Base-by-base conservation (phyloP, 148 eudicot species). In the Suaeda aralocaspica region DNA sequence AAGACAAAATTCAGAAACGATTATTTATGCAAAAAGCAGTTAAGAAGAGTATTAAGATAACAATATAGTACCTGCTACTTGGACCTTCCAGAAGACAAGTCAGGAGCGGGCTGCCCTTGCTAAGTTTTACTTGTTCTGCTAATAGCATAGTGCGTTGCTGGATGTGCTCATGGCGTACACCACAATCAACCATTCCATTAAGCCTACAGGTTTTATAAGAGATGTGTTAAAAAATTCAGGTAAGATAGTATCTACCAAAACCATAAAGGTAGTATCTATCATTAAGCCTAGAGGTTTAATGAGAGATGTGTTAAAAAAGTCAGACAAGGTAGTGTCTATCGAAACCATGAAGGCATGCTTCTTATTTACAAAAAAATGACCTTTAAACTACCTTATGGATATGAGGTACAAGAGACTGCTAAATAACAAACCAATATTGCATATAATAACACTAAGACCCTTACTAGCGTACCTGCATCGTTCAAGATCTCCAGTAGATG, bases 41-140 rank as follows among this genome's bases (percentile, higher is more conserved):
- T 46, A 59, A 64, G 13, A 31, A 74, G 33, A 21, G 22, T 55
- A 34, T 55, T 16, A 64, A 59, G 62, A 60, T 55, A 19, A 26
- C 9, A n/a, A 30, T 31, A 26, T 59, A 36, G 48, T 71, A 88
- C 96, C 96, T 90, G 84, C 98, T 96, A 78, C 89, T 90, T 22
- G 97, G 88, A 31, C 97, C 98, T 89, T 94, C 97, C 41, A 94
- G 78, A 76, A 94, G 98, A 78, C 97, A 91, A 59, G 97, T 91
- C 78, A 91, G 74, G 65, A 94, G 80, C 62, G 98, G 97, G 77
- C 97, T 94, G 74, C 97, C 99, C 79, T 76, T 83, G 86, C 99
- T 91, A 46, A 83, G 87, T 72, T 87, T 91, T 52, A 94, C 98
- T 91, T 94, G 99, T 71, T 94, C 96, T 46, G 93, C 83, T 48